These are phyloP conservation scores for Leccinum olivaceopallidum DNA, from an alignment of 768 basidiomycete species.

Conservation along the genomic window DNA sequence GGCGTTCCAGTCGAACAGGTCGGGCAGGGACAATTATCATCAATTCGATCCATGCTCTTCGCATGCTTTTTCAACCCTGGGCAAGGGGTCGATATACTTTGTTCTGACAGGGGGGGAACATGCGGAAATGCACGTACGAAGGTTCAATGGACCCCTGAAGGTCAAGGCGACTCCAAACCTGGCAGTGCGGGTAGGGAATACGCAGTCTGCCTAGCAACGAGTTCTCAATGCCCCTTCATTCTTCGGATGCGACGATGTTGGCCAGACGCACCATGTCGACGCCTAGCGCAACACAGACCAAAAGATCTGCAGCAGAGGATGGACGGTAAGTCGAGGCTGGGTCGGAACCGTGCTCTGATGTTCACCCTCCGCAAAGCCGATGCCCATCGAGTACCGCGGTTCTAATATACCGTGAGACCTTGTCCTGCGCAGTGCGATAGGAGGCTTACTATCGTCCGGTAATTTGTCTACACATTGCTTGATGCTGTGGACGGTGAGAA, in stretches of 20 bases:
- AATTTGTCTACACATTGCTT: slow-evolving; percentile 79
- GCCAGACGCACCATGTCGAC: slow-evolving; percentile 74
- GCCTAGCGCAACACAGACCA: slow-evolving; percentile 90
- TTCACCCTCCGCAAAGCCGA: slow-evolving; percentile 88
- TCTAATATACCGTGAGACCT: slow-evolving; percentile 43
- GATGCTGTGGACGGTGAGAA: slow-evolving; percentile 49
- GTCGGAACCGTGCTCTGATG: slow-evolving; percentile 3
- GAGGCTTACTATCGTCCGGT: slow-evolving; percentile 68
- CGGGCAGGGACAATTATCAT: slow-evolving; percentile 80
- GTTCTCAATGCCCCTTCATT: slow-evolving; percentile 1
- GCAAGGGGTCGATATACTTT: slow-evolving; percentile 10
- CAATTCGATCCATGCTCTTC: slow-evolving; percentile 70
- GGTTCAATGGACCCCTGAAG: slow-evolving; percentile 76
- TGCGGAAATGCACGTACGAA: slow-evolving; percentile 46
- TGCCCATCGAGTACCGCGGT: slow-evolving; percentile 90
- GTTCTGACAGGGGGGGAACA: neutral
- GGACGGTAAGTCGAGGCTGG: neutral
- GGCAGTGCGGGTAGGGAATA: slow-evolving; percentile 91
- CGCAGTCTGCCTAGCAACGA: slow-evolving; percentile 75
- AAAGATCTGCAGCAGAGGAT: slow-evolving; percentile 53
- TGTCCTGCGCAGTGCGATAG: neutral
- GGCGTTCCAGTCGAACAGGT: slow-evolving; percentile 70
- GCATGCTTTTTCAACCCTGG: slow-evolving; percentile 62
- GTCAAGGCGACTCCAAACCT: slow-evolving; percentile 90
- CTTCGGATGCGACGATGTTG: neutral